phyloP scores from a whole-genome alignment of 225 moss, liverwort and hornwort genomes.

The Physcomitrium patens region DNA sequence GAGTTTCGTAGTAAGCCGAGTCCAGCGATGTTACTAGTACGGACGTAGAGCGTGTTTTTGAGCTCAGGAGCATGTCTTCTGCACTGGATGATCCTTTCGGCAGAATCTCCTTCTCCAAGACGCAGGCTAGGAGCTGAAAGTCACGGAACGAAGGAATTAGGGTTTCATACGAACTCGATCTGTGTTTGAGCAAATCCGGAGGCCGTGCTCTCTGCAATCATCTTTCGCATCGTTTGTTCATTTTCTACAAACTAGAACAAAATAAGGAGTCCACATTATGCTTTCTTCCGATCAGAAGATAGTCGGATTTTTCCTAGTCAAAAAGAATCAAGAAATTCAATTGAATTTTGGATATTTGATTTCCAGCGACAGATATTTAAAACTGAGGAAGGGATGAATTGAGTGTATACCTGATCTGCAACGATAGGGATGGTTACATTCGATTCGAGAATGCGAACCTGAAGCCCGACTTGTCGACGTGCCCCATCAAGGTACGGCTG shows the following conservation, averaged over 20 bases:
- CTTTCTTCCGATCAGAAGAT: too few species aligned
- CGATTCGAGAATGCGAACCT: slow-evolving; percentile 70
- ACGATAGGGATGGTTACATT: slow-evolving; percentile 51
- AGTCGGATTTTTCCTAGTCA: too few species aligned
- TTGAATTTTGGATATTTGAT: too few species aligned
- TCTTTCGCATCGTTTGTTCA: not conserved
- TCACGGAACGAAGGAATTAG: not conserved
- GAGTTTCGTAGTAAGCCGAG: slow-evolving; percentile 58
- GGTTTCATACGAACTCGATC: not conserved
- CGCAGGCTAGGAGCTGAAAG: slow-evolving; percentile 59
- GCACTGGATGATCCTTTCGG: slow-evolving; percentile 38
- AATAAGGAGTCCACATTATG: not conserved
- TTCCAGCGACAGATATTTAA: too few species aligned
- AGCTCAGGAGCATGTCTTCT: slow-evolving; percentile 25
- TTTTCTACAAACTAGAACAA: not conserved
- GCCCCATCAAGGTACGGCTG: slow-evolving; percentile 57
- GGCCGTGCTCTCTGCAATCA: not conserved
- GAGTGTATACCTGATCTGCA: slow-evolving; percentile 53
- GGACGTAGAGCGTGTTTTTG: slow-evolving; percentile 43
- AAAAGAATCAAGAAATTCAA: too few species aligned
- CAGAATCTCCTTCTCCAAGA: slow-evolving; percentile 54
- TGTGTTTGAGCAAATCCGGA: not conserved
- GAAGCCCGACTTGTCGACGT: slow-evolving; percentile 73
- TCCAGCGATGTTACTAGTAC: slow-evolving; percentile 75
- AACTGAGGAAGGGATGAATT: not conserved